phyloP scores from a whole-genome alignment of 192 early-diverging fungal genomes.

The Backusella morwellensis region DNA sequence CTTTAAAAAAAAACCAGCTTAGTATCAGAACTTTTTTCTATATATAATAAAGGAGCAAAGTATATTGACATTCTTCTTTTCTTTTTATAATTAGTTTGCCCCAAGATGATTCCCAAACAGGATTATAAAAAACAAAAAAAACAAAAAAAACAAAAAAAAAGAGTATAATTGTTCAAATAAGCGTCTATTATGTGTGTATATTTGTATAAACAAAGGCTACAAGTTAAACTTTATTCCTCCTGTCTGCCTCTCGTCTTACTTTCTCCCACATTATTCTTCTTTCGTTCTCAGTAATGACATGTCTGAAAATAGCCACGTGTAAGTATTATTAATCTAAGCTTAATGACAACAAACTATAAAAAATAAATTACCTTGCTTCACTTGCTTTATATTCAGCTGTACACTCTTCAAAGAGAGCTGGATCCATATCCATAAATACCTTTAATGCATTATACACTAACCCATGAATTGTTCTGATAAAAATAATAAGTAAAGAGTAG shows the following conservation, averaged over 20 bases:
- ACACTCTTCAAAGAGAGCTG: conserved; percentile 96
- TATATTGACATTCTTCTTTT: too few species aligned
- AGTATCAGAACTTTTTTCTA: too few species aligned
- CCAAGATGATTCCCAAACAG: too few species aligned
- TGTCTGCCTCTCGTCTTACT: background rate
- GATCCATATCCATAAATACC: conserved; percentile 95
- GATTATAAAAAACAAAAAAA: too few species aligned
- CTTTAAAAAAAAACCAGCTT: too few species aligned
- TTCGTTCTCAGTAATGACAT: background rate
- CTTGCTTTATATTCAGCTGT: conserved; percentile 88
- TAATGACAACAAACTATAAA: background rate
- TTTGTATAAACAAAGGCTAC: background rate
- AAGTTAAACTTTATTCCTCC: background rate
- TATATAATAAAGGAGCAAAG: too few species aligned
- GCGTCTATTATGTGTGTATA: background rate
- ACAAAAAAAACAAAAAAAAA: too few species aligned
- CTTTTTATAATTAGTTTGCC: too few species aligned
- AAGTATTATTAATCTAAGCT: background rate
- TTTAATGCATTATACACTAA: conserved; percentile 97
- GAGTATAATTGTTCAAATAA: too few species aligned
- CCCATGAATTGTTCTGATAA: conserved; percentile 88
- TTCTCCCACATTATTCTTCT: background rate
- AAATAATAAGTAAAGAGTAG: background rate
- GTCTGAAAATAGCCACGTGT: background rate
- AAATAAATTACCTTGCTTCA: conserved; percentile 67